Base-by-base conservation (phyloP, 352 stramenopile species). In the Globisporangium lucens region DNA sequence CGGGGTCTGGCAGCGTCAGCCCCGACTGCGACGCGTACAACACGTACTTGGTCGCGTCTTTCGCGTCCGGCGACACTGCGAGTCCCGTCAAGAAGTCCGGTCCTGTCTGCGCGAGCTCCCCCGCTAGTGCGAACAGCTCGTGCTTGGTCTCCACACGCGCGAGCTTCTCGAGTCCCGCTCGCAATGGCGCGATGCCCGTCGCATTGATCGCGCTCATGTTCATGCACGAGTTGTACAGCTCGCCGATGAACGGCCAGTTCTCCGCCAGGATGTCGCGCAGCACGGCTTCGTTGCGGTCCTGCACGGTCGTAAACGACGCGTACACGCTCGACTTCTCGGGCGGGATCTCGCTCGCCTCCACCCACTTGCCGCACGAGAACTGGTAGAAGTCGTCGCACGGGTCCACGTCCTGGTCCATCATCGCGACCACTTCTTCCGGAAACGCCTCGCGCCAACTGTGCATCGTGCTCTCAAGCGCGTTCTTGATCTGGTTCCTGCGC, bases 1-100 rank as follows among this genome's bases (percentile, higher is more conserved):
- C 75, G 3, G 78, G 82, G 70, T 97, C 90, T 0, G 93, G 93
- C 12, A 99, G 72, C 41, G 83, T 86, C n/a, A 98, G 77, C 0
- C 94, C 85, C 2, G 53, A 80, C 68, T 98, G 93, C 17, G 76
- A 87, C 5, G 95, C 74, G 66, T 98, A 93, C 22, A 92, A 67
- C 22, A 91, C 80, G 58, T 94, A 93, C 51, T 82, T 82, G 15
- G 90, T 89, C 9, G 83, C 87, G 58, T 98, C 86, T 59, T 89
- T 89, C 0, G 93, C 88, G 74, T 98, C 92, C 0, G 91, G 80
- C 47, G 78, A 70, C 0, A 94, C 83, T 10, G 75, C 73, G 12
- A 97, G 76, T 0, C 65, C 70, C 52, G 97, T 97, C 33, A 98
- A 85, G 35, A 96, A 93, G 63, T 82, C 75, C 0, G 94, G 75